Evolutionary conservation across 495 filamentous ascomycete genomes (phyloP), one percentile per base, ranked within the genome.

Genomic region (Glonium stellatum): DNA sequence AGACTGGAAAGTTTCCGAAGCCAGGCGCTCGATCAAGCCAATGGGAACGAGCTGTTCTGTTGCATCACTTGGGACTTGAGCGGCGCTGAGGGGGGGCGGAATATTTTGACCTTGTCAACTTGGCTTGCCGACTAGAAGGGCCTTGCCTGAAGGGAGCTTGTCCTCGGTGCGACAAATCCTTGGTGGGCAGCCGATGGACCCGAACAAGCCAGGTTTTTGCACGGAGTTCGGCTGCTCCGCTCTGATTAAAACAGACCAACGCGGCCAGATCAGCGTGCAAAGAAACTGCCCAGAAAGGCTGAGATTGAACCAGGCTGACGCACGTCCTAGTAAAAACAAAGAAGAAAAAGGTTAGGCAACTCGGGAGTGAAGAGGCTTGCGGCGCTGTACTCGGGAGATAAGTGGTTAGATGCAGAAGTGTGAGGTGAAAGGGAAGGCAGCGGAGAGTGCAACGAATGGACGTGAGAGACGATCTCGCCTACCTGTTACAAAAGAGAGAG

Each of bases 1-100:
- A 61, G 58, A 57, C 48, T 67, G 61, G 65, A 61, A 39, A 35
- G 42, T 53, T 61, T 50, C 58, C 56, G 65, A 61, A 19, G 27
- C 42, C 41, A 58, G 57, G 54, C 19, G 9, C 9, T 36, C 0
- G 12, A 50, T n/a, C 13, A 27, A 51, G 48, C 65, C 55, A 63
- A 59, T 35, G 58, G 25, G 25, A 53, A 39, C 49, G 39, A 42
- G 44, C 36, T 35, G 11, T 18, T 35, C 55, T 64, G 64, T 53
- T 47, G 58, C 54, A 58, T 63, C 21, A 49, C 51, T n/a, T 27
- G 48, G 53, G 36, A 54, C 58, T 59, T 52, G 44, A 54, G 57
- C 57, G 6, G 27, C 54, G 61, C 52, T 57, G 25, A 54, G 56
- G 44, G 57, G 50, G 25, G 57, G 35, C 51, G 27, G 37, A 41